A percentile compares a stretch with the other conserved stretches of the same genome.
These are phyloP conservation scores for Dactylellina haptotyla DNA, from an alignment of 2,329 filamentous ascomycete species.

Conservation along the genomic window DNA sequence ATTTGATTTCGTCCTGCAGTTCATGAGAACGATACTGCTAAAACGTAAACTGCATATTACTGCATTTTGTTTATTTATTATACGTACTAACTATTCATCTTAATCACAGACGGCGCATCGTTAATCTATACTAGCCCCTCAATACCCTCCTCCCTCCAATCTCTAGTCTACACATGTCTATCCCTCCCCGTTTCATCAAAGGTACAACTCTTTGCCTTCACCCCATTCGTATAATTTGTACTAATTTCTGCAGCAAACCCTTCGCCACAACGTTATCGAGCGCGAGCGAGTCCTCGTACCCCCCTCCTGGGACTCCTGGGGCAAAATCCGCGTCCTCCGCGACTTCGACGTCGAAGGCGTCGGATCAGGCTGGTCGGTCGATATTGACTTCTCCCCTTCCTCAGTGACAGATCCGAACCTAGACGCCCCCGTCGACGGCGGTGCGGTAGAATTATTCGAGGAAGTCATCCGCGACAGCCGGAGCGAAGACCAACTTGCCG, in stretches of 20 bases:
- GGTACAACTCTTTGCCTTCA: not conserved
- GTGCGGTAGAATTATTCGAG: constrained; percentile 79
- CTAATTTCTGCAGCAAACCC: constrained; percentile 71
- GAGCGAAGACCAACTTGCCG: constrained; percentile 69
- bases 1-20: constrained; percentile 95
- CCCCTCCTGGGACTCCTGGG: constrained; percentile 98
- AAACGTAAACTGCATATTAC: constrained; percentile 73
- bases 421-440: constrained; percentile 63
- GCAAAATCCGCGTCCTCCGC: constrained; percentile 90
- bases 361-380: constrained; percentile 84
- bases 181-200: constrained; percentile 73
- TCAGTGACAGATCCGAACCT: constrained; percentile 57
- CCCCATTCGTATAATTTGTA: not conserved
- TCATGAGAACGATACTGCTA: constrained; percentile 85
- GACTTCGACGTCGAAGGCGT: constrained; percentile 93
- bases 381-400: constrained; percentile 67
- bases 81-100: constrained; percentile 18
- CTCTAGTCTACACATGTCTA: constrained; percentile 83
- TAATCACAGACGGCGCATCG: constrained; percentile 75
- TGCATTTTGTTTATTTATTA: constrained; percentile 58
- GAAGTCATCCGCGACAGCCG: constrained; percentile 79
- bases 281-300: constrained; percentile 93
- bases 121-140: constrained; percentile 85
- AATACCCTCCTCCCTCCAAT: constrained; percentile 78
- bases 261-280: constrained; percentile 92